A percentile compares a stretch with the other conserved stretches of the same genome.
Evolutionary conservation across 2,329 filamentous ascomycete species (phyloP).

Genomic region (Esteya vermicola): DNA sequence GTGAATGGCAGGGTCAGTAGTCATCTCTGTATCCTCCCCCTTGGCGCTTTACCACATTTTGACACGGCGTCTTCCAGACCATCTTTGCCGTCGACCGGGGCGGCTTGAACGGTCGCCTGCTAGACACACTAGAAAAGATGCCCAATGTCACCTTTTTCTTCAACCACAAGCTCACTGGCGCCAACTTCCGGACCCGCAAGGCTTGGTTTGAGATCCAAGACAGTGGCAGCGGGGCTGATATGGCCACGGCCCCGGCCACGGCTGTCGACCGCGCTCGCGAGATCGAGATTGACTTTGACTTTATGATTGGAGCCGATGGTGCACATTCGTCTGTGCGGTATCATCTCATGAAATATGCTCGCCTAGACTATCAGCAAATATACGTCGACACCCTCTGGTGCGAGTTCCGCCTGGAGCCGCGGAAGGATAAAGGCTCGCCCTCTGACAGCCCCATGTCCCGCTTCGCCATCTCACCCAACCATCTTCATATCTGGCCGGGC

Average conservation of each 20-base stretch:
- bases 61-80: constrained; percentile 31
- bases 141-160: constrained; percentile 88
- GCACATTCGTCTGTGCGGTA: constrained; percentile 85
- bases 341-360: constrained; percentile 89
- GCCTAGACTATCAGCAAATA: constrained; percentile 82
- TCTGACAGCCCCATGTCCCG: constrained; percentile 20
- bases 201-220: constrained; percentile 69
- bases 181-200: constrained; percentile 63
- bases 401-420: constrained; percentile 69
- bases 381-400: constrained; percentile 98
- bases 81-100: constrained; percentile 80
- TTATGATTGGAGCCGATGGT: constrained; percentile 88
- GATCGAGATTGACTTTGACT: constrained; percentile 75
- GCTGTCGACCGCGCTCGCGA: constrained; percentile 42
- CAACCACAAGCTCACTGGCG: constrained; percentile 83
- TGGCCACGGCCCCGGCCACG: constrained; percentile 19
- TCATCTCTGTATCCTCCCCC: constrained; percentile 15
- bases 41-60: no score
- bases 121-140: constrained; percentile 70
- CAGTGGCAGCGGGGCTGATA: no score
- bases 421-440: constrained; percentile 15
- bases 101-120: constrained; percentile 65
- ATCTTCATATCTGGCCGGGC: constrained; percentile 95
- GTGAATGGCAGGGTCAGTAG: constrained; percentile 58
- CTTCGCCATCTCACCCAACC: constrained; percentile 79